Conservation (phyloP, 1,284 basidiomycete species). For the Ustilago nuda region DNA sequence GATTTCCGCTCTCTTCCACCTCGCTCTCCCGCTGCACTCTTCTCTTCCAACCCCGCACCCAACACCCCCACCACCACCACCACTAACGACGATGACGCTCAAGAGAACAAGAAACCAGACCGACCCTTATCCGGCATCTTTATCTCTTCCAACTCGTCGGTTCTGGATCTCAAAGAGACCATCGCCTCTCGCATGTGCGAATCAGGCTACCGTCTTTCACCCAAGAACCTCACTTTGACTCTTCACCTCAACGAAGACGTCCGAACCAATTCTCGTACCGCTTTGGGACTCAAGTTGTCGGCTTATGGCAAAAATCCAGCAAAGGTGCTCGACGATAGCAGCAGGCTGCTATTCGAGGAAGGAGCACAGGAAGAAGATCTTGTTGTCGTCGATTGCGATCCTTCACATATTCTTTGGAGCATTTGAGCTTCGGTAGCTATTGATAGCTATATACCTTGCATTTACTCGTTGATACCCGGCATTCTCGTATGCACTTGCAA, state of each 20-base stretch:
- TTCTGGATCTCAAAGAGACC: constrained; percentile 43
- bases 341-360: constrained; percentile 38
- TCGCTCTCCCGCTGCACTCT: constrained; percentile 9
- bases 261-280: constrained; percentile 1
- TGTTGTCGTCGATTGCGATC: constrained; percentile 38
- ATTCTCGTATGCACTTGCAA: not conserved
- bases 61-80: not conserved
- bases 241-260: constrained; percentile 27
- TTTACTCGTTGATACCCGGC: constrained; percentile 6
- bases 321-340: constrained; percentile 32
- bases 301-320: constrained; percentile 14
- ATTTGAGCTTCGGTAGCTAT: constrained; percentile 13
- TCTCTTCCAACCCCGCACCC: not conserved
- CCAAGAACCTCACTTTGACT: constrained; percentile 24
- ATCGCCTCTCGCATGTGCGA: constrained; percentile 24
- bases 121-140: constrained; percentile 31
- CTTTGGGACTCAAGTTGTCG: constrained; percentile 25
- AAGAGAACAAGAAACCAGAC: not conserved
- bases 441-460: not conserved
- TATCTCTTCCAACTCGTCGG: constrained; percentile 40
- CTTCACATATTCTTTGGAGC: constrained; percentile 29
- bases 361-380: constrained; percentile 42
- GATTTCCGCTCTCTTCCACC: constrained; percentile 30
- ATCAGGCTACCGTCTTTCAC: constrained; percentile 33
- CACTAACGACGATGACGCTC: not conserved